phyloP scores from a whole-genome alignment of 1,139 yeast species.

The Taphrina populina region DNA sequence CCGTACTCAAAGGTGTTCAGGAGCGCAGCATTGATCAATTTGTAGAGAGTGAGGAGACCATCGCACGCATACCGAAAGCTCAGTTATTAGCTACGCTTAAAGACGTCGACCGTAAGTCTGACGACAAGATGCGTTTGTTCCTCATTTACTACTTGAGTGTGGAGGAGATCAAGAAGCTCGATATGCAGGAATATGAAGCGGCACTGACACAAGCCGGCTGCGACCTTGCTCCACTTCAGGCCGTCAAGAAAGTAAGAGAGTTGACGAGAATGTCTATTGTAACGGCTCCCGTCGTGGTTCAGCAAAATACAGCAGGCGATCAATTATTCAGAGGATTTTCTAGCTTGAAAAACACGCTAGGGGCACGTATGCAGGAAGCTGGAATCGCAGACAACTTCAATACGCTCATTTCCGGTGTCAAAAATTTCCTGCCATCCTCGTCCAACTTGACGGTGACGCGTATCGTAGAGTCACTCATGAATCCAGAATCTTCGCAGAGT shows the following conservation, averaged over 20 bases:
- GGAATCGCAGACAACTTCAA: slow-evolving; percentile 85
- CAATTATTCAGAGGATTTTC: slow-evolving; percentile 67
- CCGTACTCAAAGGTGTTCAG: slow-evolving; percentile 77
- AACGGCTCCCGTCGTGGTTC: slow-evolving; percentile 38
- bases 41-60: slow-evolving; percentile 83
- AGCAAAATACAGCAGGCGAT: slow-evolving; percentile 39
- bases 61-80: slow-evolving; percentile 52
- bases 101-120: slow-evolving; percentile 52
- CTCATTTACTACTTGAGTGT: slow-evolving; percentile 64
- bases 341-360: slow-evolving; percentile 46
- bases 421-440: slow-evolving; percentile 81
- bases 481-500: slow-evolving; percentile 15
- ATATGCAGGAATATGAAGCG: slow-evolving; percentile 63
- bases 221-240: slow-evolving; percentile 64
- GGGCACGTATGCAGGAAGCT: slow-evolving; percentile 54
- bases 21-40: slow-evolving; percentile 82
- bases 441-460: slow-evolving; percentile 85
- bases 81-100: slow-evolving; percentile 49
- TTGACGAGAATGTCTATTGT: slow-evolving; percentile 60
- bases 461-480: slow-evolving; percentile 71
- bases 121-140: slow-evolving; percentile 84
- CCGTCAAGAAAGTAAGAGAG: slow-evolving; percentile 75
- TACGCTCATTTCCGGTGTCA: slow-evolving; percentile 81
- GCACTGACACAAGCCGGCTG: slow-evolving; percentile 61
- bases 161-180: slow-evolving; percentile 58